Evolutionary conservation across 2,329 filamentous ascomycete species (phyloP), one percentile per base, ranked within the genome.

Genomic region (Ophiostoma sp.): DNA sequence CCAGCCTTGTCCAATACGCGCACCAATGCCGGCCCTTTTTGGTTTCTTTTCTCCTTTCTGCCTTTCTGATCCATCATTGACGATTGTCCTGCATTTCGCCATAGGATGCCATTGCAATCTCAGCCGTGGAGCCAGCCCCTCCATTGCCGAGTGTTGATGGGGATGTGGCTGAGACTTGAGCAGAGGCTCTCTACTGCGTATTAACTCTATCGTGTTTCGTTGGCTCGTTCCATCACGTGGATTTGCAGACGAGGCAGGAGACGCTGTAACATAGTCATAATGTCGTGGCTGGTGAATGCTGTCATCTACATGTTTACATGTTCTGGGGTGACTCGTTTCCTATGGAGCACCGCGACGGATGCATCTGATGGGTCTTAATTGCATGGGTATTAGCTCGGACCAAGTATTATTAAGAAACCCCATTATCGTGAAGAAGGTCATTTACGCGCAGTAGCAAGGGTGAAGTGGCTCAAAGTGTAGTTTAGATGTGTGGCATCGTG

Each of bases 1-100:
- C 57, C 57, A 62, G 57, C 57, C 57, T 62, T 62, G 57, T 8
- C 57, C 23, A 62, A 31, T 62, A 62, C 57, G 27, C 57, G 57
- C 27, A 33, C 27, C 57, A 60, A 27, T 57, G 52, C 52, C 52
- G 27, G 52, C 52, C 52, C 52, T 57, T 57, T 57, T 57, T 23
- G n/a, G 23, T 27, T 57, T 27, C 52, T 27, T 48, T 48, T 48
- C 44, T 48, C 44, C 57, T 62, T 33, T 62, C 27, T 62, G 54
- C 44, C 57, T 62, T 33, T 62, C 27, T 62, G 54, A 62, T 62
- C 27, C 27, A 23, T 57, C 52, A 8, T 57, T 57, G 52, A 57
- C 27, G 52, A 23, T 57, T 57, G n/a, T 54, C 48, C 7, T 57
- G 27, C 57, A 35, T 31, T 48, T n/a, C 48, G 5, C 13, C 17